Percentiles rank a stretch among this genome's conserved stretches.
phyloP scores from a whole-genome alignment of 257 asterid genomes.

The Sherardia arvensis region DNA sequence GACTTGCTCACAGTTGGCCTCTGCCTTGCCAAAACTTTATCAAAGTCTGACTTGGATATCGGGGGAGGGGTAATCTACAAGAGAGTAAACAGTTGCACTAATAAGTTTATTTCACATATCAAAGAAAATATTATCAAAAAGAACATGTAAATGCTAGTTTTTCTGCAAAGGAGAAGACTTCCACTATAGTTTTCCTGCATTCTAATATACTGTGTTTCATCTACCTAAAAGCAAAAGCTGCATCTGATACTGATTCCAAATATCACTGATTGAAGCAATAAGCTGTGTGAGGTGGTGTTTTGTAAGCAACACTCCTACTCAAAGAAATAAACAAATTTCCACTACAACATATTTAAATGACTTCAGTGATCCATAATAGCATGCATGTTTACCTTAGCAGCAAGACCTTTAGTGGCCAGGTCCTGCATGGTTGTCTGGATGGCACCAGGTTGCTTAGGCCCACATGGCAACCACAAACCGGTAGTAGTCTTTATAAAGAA shows the following conservation, averaged over 20 bases:
- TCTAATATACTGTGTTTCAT: not conserved
- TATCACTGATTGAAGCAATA: not conserved
- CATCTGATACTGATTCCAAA: not conserved
- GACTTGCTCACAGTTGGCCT: slow-evolving; percentile 90
- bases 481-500: slow-evolving; percentile 49
- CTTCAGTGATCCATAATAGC: not conserved
- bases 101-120: not conserved
- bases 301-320: not conserved
- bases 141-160: not conserved
- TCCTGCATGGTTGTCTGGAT: slow-evolving; percentile 81
- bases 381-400: slow-evolving; percentile 48
- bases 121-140: not conserved
- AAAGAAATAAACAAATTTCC: not conserved
- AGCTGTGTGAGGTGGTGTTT: too few relatives aligned
- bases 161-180: not conserved
- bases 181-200: not conserved
- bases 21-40: slow-evolving; percentile 85
- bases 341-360: not conserved
- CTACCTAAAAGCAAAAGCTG: not conserved
- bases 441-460: slow-evolving; percentile 80
- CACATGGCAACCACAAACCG: slow-evolving; percentile 82
- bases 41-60: slow-evolving; percentile 72
- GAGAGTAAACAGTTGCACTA: slow-evolving; percentile 1
- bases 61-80: slow-evolving; percentile 91
- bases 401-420: slow-evolving; percentile 77